A percentile compares a stretch with the other conserved stretches of the same genome.
These are phyloP conservation scores for Schrenkiella parvula DNA, from an alignment of 345 rosid genomes.

Conservation along the genomic window DNA sequence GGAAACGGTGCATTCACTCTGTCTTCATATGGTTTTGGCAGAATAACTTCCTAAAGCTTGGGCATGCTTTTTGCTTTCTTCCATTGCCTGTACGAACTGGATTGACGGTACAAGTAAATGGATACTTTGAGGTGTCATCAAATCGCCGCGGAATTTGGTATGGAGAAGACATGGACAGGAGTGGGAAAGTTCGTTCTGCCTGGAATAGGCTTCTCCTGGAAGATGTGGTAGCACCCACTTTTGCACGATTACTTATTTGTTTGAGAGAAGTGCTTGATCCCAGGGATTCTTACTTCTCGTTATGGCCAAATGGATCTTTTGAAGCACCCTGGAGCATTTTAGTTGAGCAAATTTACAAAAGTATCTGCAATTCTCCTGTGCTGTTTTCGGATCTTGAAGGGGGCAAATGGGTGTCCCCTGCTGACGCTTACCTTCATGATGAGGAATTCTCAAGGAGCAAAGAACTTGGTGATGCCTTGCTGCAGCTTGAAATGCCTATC, in stretches of 20 bases:
- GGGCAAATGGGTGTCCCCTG: constrained; percentile 79
- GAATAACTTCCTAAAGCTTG: constrained; percentile 62
- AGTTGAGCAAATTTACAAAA: constrained; percentile 74
- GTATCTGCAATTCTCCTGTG: constrained; percentile 51
- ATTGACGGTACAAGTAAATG: constrained; percentile 79
- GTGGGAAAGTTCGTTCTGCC: constrained; percentile 89
- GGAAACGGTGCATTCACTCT: constrained; percentile 15
- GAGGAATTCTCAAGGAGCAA: constrained; percentile 60
- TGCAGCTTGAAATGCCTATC: constrained; percentile 77
- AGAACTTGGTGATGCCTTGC: constrained; percentile 71
- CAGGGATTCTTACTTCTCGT: constrained; percentile 56
- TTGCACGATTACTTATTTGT: constrained; percentile 56
- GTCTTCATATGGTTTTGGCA: constrained; percentile 39
- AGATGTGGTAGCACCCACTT: constrained; percentile 80
- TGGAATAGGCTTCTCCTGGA: constrained; percentile 96
- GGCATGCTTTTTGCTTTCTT: constrained; percentile 93
- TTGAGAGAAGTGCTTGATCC: constrained; percentile 64
- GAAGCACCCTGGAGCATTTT: constrained; percentile 95
- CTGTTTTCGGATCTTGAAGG: constrained; percentile 66
- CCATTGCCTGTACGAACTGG: constrained; percentile 95
- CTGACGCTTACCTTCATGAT: constrained; percentile 84
- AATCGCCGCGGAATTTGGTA: constrained; percentile 99
- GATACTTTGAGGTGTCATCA: constrained; percentile 93
- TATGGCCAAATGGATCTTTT: constrained; percentile 81
- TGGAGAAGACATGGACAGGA: constrained; percentile 96